Conservation (phyloP, 805 yeast species). For the Peterozyma xylosa region DNA sequence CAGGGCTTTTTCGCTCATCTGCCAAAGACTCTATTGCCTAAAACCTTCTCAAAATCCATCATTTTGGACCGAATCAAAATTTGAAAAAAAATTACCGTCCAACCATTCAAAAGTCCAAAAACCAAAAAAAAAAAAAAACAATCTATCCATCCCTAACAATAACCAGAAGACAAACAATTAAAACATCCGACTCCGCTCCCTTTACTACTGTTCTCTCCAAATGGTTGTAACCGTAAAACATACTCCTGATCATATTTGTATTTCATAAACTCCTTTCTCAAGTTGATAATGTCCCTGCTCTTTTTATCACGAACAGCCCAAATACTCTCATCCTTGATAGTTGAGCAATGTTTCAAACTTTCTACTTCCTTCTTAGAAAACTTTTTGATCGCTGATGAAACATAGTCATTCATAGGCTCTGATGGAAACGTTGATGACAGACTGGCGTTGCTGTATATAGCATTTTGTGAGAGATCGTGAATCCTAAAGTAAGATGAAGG, state of each 20-base stretch:
- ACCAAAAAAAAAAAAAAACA: not conserved
- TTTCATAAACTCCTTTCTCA: not conserved
- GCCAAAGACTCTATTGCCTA: too few relatives aligned
- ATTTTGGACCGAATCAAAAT: too few relatives aligned
- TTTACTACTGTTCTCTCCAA: not conserved
- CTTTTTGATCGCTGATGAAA: not conserved
- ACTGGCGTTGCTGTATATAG: not conserved
- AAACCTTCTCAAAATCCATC: too few relatives aligned
- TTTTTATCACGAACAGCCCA: not conserved
- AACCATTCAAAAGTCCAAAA: not conserved
- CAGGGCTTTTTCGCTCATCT: too few relatives aligned
- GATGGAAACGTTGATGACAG: not conserved
- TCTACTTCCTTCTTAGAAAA: not conserved
- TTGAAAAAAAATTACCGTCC: too few relatives aligned
- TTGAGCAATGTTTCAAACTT: not conserved
- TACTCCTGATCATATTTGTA: constrained; percentile 3
- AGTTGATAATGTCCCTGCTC: not conserved
- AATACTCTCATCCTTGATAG: constrained; percentile 1
- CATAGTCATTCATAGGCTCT: not conserved
- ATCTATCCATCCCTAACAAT: not conserved
- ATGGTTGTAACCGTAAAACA: constrained; percentile 2
- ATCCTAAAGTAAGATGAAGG: too few relatives aligned
- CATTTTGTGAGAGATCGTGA: too few relatives aligned
- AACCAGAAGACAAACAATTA: not conserved
- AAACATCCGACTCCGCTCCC: not conserved